These are phyloP conservation scores for Epicoccum sorghinum DNA, from an alignment of 2,329 filamentous ascomycete genomes.

Conservation along the genomic window DNA sequence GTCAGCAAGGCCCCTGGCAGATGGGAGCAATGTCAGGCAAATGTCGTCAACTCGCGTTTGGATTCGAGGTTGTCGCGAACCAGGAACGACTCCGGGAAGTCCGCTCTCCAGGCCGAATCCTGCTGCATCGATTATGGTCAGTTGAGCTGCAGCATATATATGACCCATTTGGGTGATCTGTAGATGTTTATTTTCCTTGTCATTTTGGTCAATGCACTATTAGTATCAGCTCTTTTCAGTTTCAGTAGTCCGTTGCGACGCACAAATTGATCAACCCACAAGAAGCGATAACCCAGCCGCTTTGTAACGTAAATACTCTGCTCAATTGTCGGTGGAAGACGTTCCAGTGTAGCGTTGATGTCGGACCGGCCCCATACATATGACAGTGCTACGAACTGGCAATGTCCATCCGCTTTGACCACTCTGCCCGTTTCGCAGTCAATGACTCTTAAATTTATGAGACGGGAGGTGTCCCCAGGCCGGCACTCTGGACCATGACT, in stretches of 20 bases:
- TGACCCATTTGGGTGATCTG: neutral
- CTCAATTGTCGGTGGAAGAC: neutral
- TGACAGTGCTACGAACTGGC: neutral
- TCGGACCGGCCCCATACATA: neutral
- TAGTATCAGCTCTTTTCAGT: neutral
- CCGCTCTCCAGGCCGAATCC: neutral
- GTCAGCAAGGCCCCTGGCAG: neutral
- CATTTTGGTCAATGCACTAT: neutral
- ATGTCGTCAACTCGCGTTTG: neutral
- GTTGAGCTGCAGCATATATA: neutral
- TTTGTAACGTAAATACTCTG: neutral
- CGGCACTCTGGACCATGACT: too few relatives aligned
- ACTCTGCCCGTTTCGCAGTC: neutral
- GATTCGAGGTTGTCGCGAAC: neutral
- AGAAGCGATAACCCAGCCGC: neutral
- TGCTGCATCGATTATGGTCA: neutral
- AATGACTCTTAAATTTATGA: neutral
- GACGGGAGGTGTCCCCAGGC: too few relatives aligned
- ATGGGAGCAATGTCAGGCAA: neutral
- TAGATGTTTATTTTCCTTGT: too few relatives aligned
- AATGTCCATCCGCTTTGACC: neutral
- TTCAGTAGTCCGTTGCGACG: neutral
- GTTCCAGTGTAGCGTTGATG: rapidly evolving
- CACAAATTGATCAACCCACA: neutral
- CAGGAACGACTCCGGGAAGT: neutral